Evolutionary conservation across 495 filamentous ascomycete genomes (phyloP).

Genomic region (Hypoxylon subgilvum): DNA sequence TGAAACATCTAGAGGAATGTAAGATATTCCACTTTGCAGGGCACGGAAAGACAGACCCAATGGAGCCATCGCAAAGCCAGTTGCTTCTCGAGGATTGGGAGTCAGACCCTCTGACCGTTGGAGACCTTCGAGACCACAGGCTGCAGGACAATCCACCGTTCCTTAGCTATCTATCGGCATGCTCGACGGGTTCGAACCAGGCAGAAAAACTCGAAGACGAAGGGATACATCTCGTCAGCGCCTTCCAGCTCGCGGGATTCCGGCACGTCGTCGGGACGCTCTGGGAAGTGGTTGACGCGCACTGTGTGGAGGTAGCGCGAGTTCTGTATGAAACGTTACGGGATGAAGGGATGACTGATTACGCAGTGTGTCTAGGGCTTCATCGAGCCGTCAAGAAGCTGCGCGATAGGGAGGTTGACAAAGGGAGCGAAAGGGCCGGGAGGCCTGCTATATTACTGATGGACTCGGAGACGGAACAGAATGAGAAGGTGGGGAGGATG

Average conservation of each 20-base stretch:
- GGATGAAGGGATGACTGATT: constrained; percentile 36
- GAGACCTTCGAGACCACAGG: constrained; percentile 27
- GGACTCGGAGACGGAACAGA: no score
- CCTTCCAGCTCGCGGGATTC: constrained; percentile 47
- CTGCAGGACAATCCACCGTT: constrained; percentile 36
- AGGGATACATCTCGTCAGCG: constrained; percentile 40
- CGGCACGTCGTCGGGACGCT: constrained; percentile 46
- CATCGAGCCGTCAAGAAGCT: constrained; percentile 12
- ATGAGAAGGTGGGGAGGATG: neutral
- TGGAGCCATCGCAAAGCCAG: constrained; percentile 39
- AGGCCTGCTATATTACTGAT: no score
- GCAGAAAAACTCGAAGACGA: constrained; percentile 34
- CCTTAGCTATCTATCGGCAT: constrained; percentile 46
- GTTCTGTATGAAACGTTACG: constrained; percentile 37
- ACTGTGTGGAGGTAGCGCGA: constrained; percentile 39
- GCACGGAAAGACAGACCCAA: constrained; percentile 20
- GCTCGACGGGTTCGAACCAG: constrained; percentile 38
- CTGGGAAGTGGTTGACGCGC: constrained; percentile 35
- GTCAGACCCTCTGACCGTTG: constrained; percentile 39
- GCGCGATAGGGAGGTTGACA: neutral
- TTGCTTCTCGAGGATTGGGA: constrained; percentile 34
- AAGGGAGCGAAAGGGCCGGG: neutral
- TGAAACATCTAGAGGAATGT: constrained; percentile 16
- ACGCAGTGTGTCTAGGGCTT: constrained; percentile 36
- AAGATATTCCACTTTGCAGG: constrained; percentile 39